Evolutionary conservation across 2,329 filamentous ascomycete species (phyloP).

Genomic region (Basipetospora chlamydospora): DNA sequence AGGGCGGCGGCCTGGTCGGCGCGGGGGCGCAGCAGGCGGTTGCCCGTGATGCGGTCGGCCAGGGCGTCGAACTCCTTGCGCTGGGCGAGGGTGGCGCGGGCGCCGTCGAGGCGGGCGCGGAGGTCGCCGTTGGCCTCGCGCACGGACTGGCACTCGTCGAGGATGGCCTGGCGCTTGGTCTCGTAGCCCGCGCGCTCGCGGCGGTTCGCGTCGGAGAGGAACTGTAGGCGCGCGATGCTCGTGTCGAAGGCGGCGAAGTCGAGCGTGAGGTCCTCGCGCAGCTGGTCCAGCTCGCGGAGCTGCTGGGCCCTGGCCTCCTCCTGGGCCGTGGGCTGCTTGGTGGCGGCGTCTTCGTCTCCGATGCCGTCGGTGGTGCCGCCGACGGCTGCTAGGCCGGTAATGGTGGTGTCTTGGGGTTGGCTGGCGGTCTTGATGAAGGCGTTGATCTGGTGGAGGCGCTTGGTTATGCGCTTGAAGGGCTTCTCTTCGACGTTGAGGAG

Average conservation of each 20-base stretch:
- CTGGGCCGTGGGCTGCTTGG: constrained; percentile 11
- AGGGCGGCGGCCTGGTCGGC: constrained; percentile 69
- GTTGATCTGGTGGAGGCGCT: constrained; percentile 55
- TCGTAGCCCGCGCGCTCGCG: constrained; percentile 74
- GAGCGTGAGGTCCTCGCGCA: constrained; percentile 70
- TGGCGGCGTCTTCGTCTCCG: too few species aligned
- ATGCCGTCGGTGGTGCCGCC: constrained; percentile 2
- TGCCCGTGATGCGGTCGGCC: constrained; percentile 73
- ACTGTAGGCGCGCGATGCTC: constrained; percentile 75
- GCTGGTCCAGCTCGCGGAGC: constrained; percentile 43
- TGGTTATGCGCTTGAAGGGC: constrained; percentile 78
- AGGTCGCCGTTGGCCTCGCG: constrained; percentile 60
- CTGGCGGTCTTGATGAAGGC: constrained; percentile 14
- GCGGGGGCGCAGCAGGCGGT: constrained; percentile 64
- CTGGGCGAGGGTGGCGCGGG: constrained; percentile 59
- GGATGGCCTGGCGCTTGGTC: constrained; percentile 63
- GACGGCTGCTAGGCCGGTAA: constrained; percentile 13
- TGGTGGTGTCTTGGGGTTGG: constrained; percentile 37
- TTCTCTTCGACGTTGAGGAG: constrained; percentile 85
- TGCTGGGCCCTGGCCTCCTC: constrained; percentile 18
- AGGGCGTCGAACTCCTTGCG: constrained; percentile 80
- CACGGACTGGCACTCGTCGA: constrained; percentile 63
- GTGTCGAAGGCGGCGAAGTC: constrained; percentile 83
- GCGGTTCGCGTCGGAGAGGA: constrained; percentile 69
- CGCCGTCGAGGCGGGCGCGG: constrained; percentile 59